Conservation (phyloP, 306 rosid genomes). For the Castanopsis chinensis region DNA sequence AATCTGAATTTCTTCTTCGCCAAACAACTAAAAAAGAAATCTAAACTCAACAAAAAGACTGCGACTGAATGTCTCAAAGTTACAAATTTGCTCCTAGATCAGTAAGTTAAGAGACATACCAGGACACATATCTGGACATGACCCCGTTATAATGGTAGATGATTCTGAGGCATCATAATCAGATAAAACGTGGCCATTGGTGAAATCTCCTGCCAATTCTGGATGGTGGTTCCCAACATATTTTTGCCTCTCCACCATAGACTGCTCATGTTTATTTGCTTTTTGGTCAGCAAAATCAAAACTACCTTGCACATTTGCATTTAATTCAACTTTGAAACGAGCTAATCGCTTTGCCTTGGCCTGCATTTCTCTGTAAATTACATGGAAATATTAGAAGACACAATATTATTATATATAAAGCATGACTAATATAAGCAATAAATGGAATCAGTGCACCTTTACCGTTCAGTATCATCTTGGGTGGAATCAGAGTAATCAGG, state of each 20-base stretch:
- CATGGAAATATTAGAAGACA: conserved; percentile 13
- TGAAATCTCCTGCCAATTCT: conserved; percentile 45
- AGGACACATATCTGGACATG: conserved; percentile 97
- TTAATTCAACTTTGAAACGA: conserved; percentile 82
- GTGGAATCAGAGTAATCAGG: conserved; percentile 42
- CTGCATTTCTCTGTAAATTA: conserved; percentile 59
- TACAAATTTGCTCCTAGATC: conserved; percentile 26
- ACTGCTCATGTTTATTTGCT: conserved; percentile 33
- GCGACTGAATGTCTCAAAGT: conserved; percentile 3
- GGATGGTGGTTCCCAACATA: conserved; percentile 32
- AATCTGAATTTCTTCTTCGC: background rate
- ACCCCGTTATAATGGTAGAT: conserved; percentile 66
- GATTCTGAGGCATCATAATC: conserved; percentile 55
- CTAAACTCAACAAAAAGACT: conserved; percentile 6
- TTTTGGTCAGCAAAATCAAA: conserved; percentile 42
- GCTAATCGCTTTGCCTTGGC: conserved; percentile 96
- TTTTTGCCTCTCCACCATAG: conserved; percentile 41
- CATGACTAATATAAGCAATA: conserved; percentile 6
- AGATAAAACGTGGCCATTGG: conserved; percentile 36
- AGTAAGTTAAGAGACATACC: conserved; percentile 50
- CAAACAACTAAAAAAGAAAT: conserved; percentile 12
- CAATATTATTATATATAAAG: background rate
- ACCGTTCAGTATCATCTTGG: conserved; percentile 74
- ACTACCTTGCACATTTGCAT: conserved; percentile 46
- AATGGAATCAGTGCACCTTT: conserved; percentile 25